Percentiles rank a stretch among this genome's conserved stretches.
These are phyloP conservation scores for Metrosideros polymorpha DNA, from an alignment of 441 rosid species.

Conservation along the genomic window DNA sequence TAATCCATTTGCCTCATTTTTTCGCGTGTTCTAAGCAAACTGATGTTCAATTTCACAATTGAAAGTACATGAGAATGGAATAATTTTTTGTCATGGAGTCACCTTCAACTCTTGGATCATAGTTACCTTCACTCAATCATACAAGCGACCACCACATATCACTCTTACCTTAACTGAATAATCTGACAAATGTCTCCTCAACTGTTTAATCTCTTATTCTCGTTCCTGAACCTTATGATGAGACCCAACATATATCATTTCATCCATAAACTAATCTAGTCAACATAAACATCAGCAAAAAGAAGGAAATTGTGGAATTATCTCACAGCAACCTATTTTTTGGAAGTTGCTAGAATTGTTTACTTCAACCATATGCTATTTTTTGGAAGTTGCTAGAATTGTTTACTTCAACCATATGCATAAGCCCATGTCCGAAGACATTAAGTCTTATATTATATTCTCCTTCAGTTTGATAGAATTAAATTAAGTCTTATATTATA, in stretches of 20 bases:
- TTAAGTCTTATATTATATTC: slow-evolving; percentile 27
- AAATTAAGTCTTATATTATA: too few species aligned
- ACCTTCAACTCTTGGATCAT: too few species aligned
- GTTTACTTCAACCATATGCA: slow-evolving; percentile 49
- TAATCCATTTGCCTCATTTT: too few species aligned
- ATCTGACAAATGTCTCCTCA: slow-evolving; percentile 75
- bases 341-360: slow-evolving; percentile 35
- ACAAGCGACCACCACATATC: not conserved
- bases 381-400: too few species aligned
- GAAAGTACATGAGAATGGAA: too few species aligned
- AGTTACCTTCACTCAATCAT: not conserved
- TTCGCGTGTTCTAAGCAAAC: too few species aligned
- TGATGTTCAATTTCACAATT: too few species aligned
- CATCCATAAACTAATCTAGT: not conserved
- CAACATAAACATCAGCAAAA: not conserved
- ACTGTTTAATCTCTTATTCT: slow-evolving; percentile 82
- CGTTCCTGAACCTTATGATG: slow-evolving; percentile 57
- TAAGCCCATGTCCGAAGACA: slow-evolving; percentile 28
- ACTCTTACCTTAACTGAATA: slow-evolving; percentile 70
- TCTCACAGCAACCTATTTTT: slow-evolving; percentile 65
- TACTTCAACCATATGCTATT: too few species aligned
- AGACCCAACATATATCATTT: slow-evolving; percentile 45
- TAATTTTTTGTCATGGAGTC: too few species aligned
- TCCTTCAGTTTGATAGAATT: slow-evolving; percentile 52
- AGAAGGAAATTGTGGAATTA: not conserved